Base-by-base conservation (phyloP, 1,284 basidiomycete genomes). In the Microbotryum violaceum region DNA sequence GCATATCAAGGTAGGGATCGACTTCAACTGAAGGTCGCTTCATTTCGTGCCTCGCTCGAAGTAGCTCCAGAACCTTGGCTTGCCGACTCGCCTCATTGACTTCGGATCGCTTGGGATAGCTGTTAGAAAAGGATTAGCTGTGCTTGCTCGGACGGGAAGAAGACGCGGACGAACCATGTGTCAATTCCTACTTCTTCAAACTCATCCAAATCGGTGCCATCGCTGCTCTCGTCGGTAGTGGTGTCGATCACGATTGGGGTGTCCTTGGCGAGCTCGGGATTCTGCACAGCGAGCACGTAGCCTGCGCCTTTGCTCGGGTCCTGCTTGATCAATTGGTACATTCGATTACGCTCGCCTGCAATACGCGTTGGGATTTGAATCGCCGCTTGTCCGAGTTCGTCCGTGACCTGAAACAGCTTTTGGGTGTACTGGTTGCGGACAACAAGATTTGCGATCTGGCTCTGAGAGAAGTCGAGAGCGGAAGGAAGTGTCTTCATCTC, bases 311-410 rank as follows among this genome's bases (percentile, higher is more conserved):
- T 83, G 23, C 84, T 83, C 70, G 89, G 86, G 67, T 75, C 74
- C 42, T 93, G 93, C 79, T 93, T 93, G 54, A 97, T 81, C 49
- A 99, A 80, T 7, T 97, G 81, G 75, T 99, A 99, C 75, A 97
- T 86, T 72, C 84, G 86, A 73, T 97, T 97, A 58, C 94, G 79
- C 76, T 96, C 91, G 65, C 91, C 91, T 0, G 94, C 94, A 62
- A 99, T 90, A 25, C 94, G 83, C 27, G 93, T 82, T 29, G 93
- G 91, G 55, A 97, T 94, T 1, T 86, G 85, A 54, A 96, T 82
- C 73, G 91, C 76, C 0, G 91, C 88, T 70, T 86, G 88, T 57
- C 91, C 91, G 57, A 98, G 91, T 67, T 89, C 77, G 62, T 97
- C 93, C 3, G 92, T 97, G 21, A 97, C 94, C 44, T 83, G 84